A percentile compares a stretch with the other conserved stretches of the same genome.
These are phyloP conservation scores for Suillus cothurnatus DNA, from an alignment of 768 basidiomycete genomes.

Conservation along the genomic window DNA sequence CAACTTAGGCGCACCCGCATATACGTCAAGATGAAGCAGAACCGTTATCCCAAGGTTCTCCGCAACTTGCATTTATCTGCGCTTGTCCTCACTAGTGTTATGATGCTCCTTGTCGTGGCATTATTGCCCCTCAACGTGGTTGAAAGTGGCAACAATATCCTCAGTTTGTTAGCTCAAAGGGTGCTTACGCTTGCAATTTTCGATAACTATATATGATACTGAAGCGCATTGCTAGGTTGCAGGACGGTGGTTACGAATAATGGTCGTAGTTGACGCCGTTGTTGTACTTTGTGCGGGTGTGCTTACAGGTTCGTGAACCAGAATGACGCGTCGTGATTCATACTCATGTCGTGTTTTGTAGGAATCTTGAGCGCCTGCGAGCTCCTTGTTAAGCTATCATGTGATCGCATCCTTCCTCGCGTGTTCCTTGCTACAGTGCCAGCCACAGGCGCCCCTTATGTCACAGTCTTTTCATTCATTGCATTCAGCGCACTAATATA, in stretches of 20 bases:
- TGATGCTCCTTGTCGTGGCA: constrained; percentile 64
- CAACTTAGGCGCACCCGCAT: constrained; percentile 59
- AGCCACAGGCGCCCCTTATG: constrained; percentile 51
- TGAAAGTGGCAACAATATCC: constrained; percentile 55
- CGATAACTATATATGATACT: neutral
- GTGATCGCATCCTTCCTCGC: constrained; percentile 61
- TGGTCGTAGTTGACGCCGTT: constrained; percentile 67
- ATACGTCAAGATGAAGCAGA: constrained; percentile 60
- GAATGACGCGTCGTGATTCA: neutral
- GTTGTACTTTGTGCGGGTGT: constrained; percentile 76
- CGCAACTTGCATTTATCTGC: constrained; percentile 66
- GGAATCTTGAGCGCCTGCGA: constrained; percentile 62
- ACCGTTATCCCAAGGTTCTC: constrained; percentile 58
- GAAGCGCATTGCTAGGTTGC: constrained; percentile 42
- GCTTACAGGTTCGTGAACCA: constrained; percentile 51
- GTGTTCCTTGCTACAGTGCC: constrained; percentile 52
- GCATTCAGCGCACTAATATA: constrained; percentile 56
- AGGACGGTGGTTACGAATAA: constrained; percentile 61
- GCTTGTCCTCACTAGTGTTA: constrained; percentile 52
- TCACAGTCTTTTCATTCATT: constrained; percentile 53
- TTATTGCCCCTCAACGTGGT: constrained; percentile 55
- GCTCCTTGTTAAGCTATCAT: constrained; percentile 56
- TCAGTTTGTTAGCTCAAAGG: constrained; percentile 62
- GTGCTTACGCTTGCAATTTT: constrained; percentile 32
- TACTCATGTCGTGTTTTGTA: constrained; percentile 22